Conservation (phyloP, 2,329 filamentous ascomycete species). For the Zelopaecilomyces penicillatus region DNA sequence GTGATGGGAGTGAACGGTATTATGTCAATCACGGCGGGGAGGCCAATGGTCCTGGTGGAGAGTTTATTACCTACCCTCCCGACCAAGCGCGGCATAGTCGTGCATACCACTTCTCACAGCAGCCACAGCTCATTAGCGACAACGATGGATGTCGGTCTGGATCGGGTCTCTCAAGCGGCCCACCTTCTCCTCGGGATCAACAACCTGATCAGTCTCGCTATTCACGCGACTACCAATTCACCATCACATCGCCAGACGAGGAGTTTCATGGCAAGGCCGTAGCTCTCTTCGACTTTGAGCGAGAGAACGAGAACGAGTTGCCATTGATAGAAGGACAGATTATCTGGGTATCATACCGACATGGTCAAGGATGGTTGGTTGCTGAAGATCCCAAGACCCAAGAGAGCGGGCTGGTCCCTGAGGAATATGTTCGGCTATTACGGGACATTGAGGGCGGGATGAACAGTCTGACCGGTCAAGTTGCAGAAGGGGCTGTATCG, state of each 20-base stretch:
- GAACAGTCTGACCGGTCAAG: conserved; percentile 59
- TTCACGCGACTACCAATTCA: conserved; percentile 88
- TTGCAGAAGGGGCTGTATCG: conserved; percentile 42
- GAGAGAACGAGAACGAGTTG: conserved; percentile 94
- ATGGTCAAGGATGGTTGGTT: conserved; percentile 95
- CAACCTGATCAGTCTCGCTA: conserved; percentile 69
- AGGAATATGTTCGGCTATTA: conserved; percentile 89
- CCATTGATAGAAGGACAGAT: conserved; percentile 90
- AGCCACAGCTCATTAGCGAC: conserved; percentile 38
- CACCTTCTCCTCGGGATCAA: conserved; percentile 49
- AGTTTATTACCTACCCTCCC: conserved; percentile 70
- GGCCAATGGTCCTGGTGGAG: conserved; percentile 67
- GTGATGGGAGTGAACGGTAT: conserved; percentile 66
- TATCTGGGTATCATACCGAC: conserved; percentile 90
- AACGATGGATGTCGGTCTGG: conserved; percentile 44
- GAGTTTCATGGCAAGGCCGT: conserved; percentile 97
- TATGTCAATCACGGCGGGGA: conserved; percentile 64
- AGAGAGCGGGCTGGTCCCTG: conserved; percentile 89
- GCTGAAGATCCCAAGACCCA: conserved; percentile 91
- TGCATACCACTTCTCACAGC: conserved; percentile 33
- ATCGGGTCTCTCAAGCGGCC: conserved; percentile 50
- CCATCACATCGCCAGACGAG: conserved; percentile 89
- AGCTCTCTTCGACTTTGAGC: conserved; percentile 87
- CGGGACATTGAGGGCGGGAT: conserved; percentile 89
- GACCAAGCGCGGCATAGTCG: conserved; percentile 52